These are phyloP conservation scores for Jamesozyma jinghongensis DNA, from an alignment of 805 yeast species.

Conservation along the genomic window DNA sequence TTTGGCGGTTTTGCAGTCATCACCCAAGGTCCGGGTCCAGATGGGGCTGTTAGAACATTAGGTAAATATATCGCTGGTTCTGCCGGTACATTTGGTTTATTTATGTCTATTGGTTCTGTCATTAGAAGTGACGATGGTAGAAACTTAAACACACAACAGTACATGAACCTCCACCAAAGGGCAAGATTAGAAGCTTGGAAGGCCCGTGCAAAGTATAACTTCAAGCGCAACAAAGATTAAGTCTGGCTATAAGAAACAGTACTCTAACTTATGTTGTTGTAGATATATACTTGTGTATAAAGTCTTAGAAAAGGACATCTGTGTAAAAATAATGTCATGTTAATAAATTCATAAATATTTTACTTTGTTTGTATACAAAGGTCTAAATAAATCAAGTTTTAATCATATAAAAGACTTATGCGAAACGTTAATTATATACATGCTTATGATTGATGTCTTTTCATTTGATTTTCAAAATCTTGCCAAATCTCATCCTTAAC, in stretches of 20 bases:
- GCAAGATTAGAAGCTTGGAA: conserved; percentile 28
- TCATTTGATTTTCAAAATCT: conserved; percentile 26
- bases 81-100: conserved; percentile 92
- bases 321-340: too few relatives aligned
- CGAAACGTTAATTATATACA: too few relatives aligned
- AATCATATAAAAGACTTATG: too few relatives aligned
- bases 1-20: conserved; percentile 90
- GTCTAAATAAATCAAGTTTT: too few relatives aligned
- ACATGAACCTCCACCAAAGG: conserved; percentile 20
- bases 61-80: conserved; percentile 96
- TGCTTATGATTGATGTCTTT: not conserved
- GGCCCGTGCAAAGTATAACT: conserved; percentile 17
- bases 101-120: conserved; percentile 93
- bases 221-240: not conserved
- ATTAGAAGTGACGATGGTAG: conserved; percentile 60
- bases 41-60: conserved; percentile 90
- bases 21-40: conserved; percentile 96
- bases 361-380: too few relatives aligned
- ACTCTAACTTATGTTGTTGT: too few relatives aligned
- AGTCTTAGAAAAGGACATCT: too few relatives aligned
- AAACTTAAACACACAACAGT: conserved; percentile 8
- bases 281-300: too few relatives aligned
- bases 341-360: too few relatives aligned
- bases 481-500: conserved; percentile 56
- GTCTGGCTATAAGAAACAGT: not conserved